Conservation (phyloP, 2,329 filamentous ascomycete genomes). For the Cadophora luteo-olivacea region DNA sequence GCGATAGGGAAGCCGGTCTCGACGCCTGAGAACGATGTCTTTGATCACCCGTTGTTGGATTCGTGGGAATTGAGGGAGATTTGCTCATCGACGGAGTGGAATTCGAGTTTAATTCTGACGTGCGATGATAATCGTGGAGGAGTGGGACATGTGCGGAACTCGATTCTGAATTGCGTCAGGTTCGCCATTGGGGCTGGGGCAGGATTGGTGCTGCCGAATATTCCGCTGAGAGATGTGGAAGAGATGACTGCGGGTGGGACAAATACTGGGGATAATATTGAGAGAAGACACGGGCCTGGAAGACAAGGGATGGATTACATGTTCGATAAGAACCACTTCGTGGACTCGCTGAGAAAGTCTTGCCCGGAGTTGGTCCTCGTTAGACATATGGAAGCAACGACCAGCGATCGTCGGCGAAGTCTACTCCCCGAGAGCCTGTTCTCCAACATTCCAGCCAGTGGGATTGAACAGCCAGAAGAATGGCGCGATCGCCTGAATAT, state of each 20-base stretch:
- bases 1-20: conserved; percentile 21
- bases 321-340: conserved; percentile 42
- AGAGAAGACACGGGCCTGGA: conserved; percentile 39
- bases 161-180: conserved; percentile 41
- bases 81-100: conserved; percentile 41
- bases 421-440: conserved; percentile 40
- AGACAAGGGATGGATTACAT: conserved; percentile 41
- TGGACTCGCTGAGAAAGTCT: conserved; percentile 37
- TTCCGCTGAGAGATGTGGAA: conserved; percentile 46
- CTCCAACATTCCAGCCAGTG: conserved; percentile 32
- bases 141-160: conserved; percentile 42
- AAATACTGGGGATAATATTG: conserved; percentile 21
- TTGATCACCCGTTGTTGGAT: conserved; percentile 49
- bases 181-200: conserved; percentile 41
- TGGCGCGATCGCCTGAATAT: conserved; percentile 36
- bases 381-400: conserved; percentile 33
- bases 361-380: conserved; percentile 40
- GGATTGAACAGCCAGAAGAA: conserved; percentile 37
- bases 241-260: conserved; percentile 18
- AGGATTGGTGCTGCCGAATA: conserved; percentile 44
- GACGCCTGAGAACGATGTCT: conserved; percentile 33
- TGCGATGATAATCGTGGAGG: conserved; percentile 40
- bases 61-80: conserved; percentile 45
- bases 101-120: conserved; percentile 37
- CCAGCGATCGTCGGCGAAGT: conserved; percentile 28